A percentile compares a stretch with the other conserved stretches of the same genome.
Evolutionary conservation across 495 filamentous ascomycete species (phyloP).

Genomic region (Talaromyces trachyspermus): DNA sequence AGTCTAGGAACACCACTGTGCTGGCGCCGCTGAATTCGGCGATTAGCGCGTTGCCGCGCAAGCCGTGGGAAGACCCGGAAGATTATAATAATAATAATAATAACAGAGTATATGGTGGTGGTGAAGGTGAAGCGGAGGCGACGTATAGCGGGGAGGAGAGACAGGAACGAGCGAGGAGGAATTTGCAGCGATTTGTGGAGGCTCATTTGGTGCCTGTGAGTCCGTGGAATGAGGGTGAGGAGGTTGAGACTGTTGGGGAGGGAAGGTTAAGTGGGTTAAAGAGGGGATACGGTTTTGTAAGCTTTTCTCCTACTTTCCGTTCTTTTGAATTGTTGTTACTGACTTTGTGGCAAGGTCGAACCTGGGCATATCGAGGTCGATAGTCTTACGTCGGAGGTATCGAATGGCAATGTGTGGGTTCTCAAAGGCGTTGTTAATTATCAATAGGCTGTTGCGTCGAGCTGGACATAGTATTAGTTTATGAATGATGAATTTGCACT

Average conservation of each 20-base stretch:
- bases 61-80: conserved; percentile 87
- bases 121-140: conserved; percentile 61
- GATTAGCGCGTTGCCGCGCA: conserved; percentile 70
- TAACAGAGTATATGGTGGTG: no score
- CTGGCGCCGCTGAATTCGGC: conserved; percentile 81
- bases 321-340: conserved; percentile 3
- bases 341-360: conserved; percentile 53
- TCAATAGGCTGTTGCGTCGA: no score
- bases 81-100: no score
- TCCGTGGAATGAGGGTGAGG: conserved; percentile 75
- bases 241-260: conserved; percentile 64
- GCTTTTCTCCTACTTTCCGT: conserved; percentile 18
- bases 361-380: conserved; percentile 71
- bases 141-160: conserved; percentile 75
- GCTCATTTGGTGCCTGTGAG: conserved; percentile 70
- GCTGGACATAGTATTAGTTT: not conserved
- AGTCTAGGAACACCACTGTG: conserved; percentile 70
- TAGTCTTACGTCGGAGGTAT: conserved; percentile 60
- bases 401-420: conserved; percentile 83
- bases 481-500: not conserved
- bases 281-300: conserved; percentile 65
- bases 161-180: conserved; percentile 68
- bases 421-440: conserved; percentile 63
- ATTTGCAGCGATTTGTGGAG: conserved; percentile 79
- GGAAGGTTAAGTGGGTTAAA: conserved; percentile 73